These are phyloP conservation scores for Pichia sp. DNA, from an alignment of 1,139 yeast genomes.

Conservation along the genomic window DNA sequence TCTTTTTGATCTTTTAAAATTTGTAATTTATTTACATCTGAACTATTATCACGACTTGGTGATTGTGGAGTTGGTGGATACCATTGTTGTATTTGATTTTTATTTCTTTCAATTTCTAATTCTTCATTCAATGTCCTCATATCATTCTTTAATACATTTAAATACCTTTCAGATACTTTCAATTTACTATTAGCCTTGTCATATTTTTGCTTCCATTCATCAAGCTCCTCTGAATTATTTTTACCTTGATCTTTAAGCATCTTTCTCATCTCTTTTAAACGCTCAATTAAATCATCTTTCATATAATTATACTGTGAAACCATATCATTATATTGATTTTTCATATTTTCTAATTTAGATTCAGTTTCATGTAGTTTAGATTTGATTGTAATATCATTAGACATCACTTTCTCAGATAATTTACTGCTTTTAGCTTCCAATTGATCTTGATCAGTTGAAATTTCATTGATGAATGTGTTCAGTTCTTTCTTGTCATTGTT, in stretches of 20 bases:
- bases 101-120: constrained; percentile 5
- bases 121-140: constrained; percentile 4
- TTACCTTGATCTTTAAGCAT: constrained; percentile 19
- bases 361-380: constrained; percentile 4
- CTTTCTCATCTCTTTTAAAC: constrained; percentile 20
- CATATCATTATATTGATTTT: constrained; percentile 15
- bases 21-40: constrained; percentile 2
- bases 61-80: constrained; percentile 27
- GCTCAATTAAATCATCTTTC: constrained; percentile 29
- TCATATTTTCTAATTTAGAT: constrained; percentile 5
- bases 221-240: constrained; percentile 14
- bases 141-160: constrained; percentile 8
- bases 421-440: constrained; percentile 3
- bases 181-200: constrained; percentile 13
- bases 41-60: constrained; percentile 13
- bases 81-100: constrained; percentile 1
- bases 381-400: background rate
- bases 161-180: constrained; percentile 13
- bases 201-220: constrained; percentile 18
- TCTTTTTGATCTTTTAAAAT: constrained; percentile 22
- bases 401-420: constrained; percentile 2
- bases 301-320: constrained; percentile 26
- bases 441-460: constrained; percentile 6
- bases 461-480: background rate
- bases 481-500: constrained; percentile 6